Evolutionary conservation across 495 filamentous ascomycete species (phyloP).

Genomic region (Neurospora sublineolata): DNA sequence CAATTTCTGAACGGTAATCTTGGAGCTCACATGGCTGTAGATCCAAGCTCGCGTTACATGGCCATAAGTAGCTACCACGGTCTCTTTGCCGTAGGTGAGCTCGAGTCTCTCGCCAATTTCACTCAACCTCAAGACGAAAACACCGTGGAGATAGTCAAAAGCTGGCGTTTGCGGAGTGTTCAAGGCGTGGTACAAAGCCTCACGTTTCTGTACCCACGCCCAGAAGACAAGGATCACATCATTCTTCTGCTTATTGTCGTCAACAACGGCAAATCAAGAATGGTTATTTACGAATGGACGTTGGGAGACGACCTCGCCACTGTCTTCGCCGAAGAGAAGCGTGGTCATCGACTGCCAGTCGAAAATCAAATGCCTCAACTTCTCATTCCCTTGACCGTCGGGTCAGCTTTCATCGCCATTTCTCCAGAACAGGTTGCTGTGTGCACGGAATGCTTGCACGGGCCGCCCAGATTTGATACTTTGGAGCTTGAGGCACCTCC

Average conservation of each 20-base stretch:
- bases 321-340: slow-evolving; percentile 27
- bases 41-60: slow-evolving; percentile 50
- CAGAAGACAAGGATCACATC: slow-evolving; percentile 52
- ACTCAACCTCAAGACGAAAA: slow-evolving; percentile 24
- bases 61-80: slow-evolving; percentile 32
- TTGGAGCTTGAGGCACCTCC: slow-evolving; percentile 20
- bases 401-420: slow-evolving; percentile 53
- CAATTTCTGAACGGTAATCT: slow-evolving; percentile 27
- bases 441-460: slow-evolving; percentile 46
- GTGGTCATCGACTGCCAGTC: slow-evolving; percentile 40
- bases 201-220: slow-evolving; percentile 69
- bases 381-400: slow-evolving; percentile 55
- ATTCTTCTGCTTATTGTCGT: slow-evolving; percentile 65
- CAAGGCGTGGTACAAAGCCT: slow-evolving; percentile 72
- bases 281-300: slow-evolving; percentile 71
- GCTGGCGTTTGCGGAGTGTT: slow-evolving; percentile 46
- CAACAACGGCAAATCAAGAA: slow-evolving; percentile 45
- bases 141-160: slow-evolving; percentile 31
- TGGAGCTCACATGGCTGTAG: slow-evolving; percentile 71
- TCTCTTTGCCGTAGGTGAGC: slow-evolving; percentile 46
- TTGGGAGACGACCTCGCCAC: slow-evolving; percentile 24
- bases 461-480: slow-evolving; percentile 31
- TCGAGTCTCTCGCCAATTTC: slow-evolving; percentile 40
- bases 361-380: slow-evolving; percentile 54
- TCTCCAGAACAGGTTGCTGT: slow-evolving; percentile 46